These are phyloP conservation scores for Zygoascus biomembranicola DNA, from an alignment of 805 yeast species.

Conservation along the genomic window DNA sequence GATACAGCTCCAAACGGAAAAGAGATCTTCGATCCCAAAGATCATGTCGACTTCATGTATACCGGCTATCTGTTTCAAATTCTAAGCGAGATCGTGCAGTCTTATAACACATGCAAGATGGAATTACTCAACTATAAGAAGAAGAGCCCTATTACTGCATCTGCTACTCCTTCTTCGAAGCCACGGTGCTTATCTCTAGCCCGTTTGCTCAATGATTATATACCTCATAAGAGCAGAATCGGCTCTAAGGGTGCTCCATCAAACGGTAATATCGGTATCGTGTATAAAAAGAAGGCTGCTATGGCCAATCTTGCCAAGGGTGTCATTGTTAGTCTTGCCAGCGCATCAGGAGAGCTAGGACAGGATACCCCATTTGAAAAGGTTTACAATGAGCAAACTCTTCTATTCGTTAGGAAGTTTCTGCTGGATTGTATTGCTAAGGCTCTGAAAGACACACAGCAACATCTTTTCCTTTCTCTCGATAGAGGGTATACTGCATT, in stretches of 20 bases:
- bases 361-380: constrained; percentile 26
- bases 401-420: constrained; percentile 65
- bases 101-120: constrained; percentile 72
- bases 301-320: constrained; percentile 56
- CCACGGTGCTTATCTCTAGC: constrained; percentile 75
- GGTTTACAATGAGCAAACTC: constrained; percentile 46
- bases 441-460: constrained; percentile 46
- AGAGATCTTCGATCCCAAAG: constrained; percentile 17
- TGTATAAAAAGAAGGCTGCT: constrained; percentile 34
- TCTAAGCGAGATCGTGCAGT: constrained; percentile 61
- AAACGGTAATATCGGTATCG: constrained; percentile 24
- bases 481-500: constrained; percentile 47
- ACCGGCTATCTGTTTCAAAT: constrained; percentile 60
- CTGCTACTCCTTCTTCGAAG: constrained; percentile 28
- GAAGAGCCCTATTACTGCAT: constrained; percentile 32
- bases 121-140: constrained; percentile 75
- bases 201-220: constrained; percentile 64
- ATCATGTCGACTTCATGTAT: constrained; percentile 53
- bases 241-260: constrained; percentile 25
- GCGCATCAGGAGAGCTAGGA: constrained; percentile 46
- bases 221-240: constrained; percentile 32
- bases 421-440: constrained; percentile 61
- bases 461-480: constrained; percentile 29
- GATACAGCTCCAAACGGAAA: constrained; percentile 12
- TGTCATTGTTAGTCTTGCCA: constrained; percentile 53